Evolutionary conservation across 441 rosid species (phyloP), one percentile per base, ranked within the genome.

Genomic region (Eruca vesicaria): DNA sequence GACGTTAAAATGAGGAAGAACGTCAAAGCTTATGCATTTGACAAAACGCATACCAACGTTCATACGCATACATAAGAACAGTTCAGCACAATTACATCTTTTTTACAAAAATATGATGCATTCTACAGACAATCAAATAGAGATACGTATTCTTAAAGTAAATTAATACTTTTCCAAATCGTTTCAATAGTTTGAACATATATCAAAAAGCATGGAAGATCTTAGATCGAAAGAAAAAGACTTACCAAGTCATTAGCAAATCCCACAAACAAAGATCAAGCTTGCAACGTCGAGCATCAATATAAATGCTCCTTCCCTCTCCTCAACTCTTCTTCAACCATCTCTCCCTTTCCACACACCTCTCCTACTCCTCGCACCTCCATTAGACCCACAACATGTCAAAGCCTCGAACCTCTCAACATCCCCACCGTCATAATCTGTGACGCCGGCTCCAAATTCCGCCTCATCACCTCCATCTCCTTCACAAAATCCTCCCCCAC

Each of bases 21-120:
- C 33, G 63, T 68, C 9, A 68, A 69, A 78, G 36, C 75, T 68
- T 41, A 68, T 3, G 23, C 28, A 64, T 74, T 23, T 63, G 20
- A 32, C 3, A 59, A 35, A 55, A 20, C 62, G 15, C 62, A 21
- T 67, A 74, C 23, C 64, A 55, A 66, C 38, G 59, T 11, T 53
- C 5, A 41, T 63, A 63, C 69, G 75, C 99, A 86, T 86, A 96
- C 99, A 35, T 75, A 84, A 2, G 98, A 98, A 56, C 99, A 93
- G 41, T 84, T 91, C 35, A 96, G 97, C 66, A 88, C 95, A 86
- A 96, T 91, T 64, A 97, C 97, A 87, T 96, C 94, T 59, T 91
- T 96, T 71, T 89, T 84, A 98, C 93, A 80, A 93, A n/a, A 78
- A 81, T 96, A 96, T 4, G 97, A 97, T 31, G 94, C 78, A 77